Evolutionary conservation across 1,284 basidiomycete genomes (phyloP).

Genomic region (Ustilago trichophora): DNA sequence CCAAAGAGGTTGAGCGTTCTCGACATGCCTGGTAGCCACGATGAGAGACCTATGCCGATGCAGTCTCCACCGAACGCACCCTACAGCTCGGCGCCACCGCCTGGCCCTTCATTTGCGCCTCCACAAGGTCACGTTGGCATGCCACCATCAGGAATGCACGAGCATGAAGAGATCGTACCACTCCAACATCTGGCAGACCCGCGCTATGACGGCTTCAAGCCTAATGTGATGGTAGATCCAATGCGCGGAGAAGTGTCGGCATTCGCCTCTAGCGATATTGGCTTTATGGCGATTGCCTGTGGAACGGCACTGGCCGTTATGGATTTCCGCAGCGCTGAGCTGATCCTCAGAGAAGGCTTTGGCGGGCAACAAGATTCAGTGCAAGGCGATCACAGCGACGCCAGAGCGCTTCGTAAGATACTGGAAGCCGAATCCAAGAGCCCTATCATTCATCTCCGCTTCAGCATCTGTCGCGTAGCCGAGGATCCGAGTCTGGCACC

Average conservation of each 20-base stretch:
- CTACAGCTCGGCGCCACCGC: not conserved
- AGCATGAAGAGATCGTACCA: constrained; percentile 28
- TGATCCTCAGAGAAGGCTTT: constrained; percentile 59
- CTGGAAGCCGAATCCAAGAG: constrained; percentile 52
- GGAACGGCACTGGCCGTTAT: constrained; percentile 56
- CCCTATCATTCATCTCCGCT: constrained; percentile 45
- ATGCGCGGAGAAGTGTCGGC: constrained; percentile 53
- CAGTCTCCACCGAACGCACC: no score
- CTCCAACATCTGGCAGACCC: constrained; percentile 43
- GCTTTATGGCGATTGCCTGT: constrained; percentile 58
- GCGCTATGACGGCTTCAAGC: constrained; percentile 57
- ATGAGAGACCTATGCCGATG: no score
- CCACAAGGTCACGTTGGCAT: not conserved
- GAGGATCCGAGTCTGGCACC: constrained; percentile 52
- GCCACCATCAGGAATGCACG: not conserved
- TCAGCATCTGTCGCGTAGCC: constrained; percentile 51
- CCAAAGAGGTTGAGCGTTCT: constrained; percentile 32
- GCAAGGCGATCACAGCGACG: constrained; percentile 16
- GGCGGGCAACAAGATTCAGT: constrained; percentile 24
- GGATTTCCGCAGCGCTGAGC: constrained; percentile 54
- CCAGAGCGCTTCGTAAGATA: constrained; percentile 29
- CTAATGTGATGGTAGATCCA: constrained; percentile 52
- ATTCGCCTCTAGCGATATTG: constrained; percentile 51
- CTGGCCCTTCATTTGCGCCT: not conserved
- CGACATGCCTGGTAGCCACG: not conserved